Percentiles rank a stretch among this genome's conserved stretches.
phyloP scores from a whole-genome alignment of 768 basidiomycete species.

The Asterophora lycoperdoides region DNA sequence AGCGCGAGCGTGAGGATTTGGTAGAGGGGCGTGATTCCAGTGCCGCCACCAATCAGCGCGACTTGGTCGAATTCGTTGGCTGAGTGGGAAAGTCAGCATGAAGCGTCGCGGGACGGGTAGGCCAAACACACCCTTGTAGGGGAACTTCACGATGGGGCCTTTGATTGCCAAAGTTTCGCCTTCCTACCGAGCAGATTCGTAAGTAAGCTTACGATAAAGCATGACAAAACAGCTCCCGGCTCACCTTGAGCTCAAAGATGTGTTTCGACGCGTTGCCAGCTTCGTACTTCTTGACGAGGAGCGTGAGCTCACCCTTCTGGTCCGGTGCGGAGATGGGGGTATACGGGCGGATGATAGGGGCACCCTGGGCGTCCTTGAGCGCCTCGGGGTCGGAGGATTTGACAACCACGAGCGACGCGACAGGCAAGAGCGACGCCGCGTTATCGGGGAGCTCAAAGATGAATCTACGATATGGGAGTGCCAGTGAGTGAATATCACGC shows the following conservation, averaged over 20 bases:
- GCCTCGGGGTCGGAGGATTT: constrained; percentile 66
- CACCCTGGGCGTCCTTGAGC: constrained; percentile 72
- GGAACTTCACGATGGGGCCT: constrained; percentile 86
- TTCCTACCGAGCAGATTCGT: constrained; percentile 32
- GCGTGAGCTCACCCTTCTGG: constrained; percentile 64
- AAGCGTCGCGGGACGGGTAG: not conserved
- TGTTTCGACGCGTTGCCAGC: constrained; percentile 80
- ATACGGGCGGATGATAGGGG: constrained; percentile 87
- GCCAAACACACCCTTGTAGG: constrained; percentile 62
- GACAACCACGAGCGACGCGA: constrained; percentile 76
- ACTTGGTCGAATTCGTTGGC: constrained; percentile 84
- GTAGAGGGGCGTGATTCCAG: constrained; percentile 87
- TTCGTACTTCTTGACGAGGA: constrained; percentile 85
- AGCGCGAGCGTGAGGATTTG: constrained; percentile 76
- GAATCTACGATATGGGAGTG: constrained; percentile 45
- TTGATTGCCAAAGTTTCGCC: constrained; percentile 86
- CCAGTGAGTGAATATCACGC: not conserved
- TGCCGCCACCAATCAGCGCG: constrained; percentile 89
- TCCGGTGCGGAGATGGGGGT: constrained; percentile 86
- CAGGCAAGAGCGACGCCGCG: constrained; percentile 71
- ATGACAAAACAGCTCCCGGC: not conserved
- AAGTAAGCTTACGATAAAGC: not conserved
- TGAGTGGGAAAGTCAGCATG: constrained; percentile 24
- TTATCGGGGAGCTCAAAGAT: constrained; percentile 77
- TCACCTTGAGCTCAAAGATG: constrained; percentile 68